phyloP scores from a whole-genome alignment of 2,329 filamentous ascomycete genomes.

The Penicillium sp. region DNA sequence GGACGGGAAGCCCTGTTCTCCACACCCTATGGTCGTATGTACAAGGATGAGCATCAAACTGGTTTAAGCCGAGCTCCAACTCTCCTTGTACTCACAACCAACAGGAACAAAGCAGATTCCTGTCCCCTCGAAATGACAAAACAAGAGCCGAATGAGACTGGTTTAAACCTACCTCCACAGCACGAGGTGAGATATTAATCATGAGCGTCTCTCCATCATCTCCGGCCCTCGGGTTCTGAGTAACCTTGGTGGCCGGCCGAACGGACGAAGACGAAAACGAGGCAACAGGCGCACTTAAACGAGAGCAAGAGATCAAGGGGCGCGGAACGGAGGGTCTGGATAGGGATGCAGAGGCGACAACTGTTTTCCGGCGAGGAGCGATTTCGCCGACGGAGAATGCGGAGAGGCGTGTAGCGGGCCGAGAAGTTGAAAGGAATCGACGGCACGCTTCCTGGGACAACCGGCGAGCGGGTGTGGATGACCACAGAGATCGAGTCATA shows the following conservation, averaged over 20 bases:
- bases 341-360: constrained; percentile 2
- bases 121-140: background rate
- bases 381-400: constrained; percentile 29
- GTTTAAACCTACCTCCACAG: constrained; percentile 63
- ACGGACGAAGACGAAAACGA: constrained; percentile 38
- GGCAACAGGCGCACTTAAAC: constrained; percentile 21
- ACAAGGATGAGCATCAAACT: constrained; percentile 1
- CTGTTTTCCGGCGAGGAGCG: constrained; percentile 16
- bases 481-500: constrained; percentile 34
- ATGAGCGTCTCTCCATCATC: constrained; percentile 82
- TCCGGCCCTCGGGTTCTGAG: constrained; percentile 70
- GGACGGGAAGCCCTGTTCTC: constrained; percentile 49
- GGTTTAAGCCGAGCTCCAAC: constrained; percentile 14
- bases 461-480: constrained; percentile 23
- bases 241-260: constrained; percentile 43
- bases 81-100: background rate
- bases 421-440: constrained; percentile 26
- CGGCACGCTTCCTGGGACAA: constrained; percentile 21
- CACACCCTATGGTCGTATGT: constrained; percentile 49
- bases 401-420: constrained; percentile 27
- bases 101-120: background rate
- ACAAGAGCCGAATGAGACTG: background rate
- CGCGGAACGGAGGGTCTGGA: background rate
- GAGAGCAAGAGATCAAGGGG: background rate
- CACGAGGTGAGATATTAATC: constrained; percentile 80